Evolutionary conservation across 306 rosid genomes (phyloP), one percentile per base, ranked within the genome.

Genomic region (Vigna unguiculata): DNA sequence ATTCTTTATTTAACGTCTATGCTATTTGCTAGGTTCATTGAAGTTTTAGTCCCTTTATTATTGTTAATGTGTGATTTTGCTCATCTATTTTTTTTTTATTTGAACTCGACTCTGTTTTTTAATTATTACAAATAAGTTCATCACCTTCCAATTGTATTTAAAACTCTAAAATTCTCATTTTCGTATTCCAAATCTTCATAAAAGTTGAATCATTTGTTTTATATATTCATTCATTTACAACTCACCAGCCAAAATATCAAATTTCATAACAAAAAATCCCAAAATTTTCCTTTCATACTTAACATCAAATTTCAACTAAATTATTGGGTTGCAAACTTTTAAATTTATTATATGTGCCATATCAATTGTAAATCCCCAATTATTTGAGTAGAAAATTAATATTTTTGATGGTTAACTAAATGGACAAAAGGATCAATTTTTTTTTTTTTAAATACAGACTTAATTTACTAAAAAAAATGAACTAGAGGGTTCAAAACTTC

Each of bases 1-100:
- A 16, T 45, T 41, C 28, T 22, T 62, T 51, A 49, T 71, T 9
- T 20, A 41, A 67, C 34, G 14, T 77, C 9, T 75, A 17, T 40
- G 30, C 19, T 40, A 22, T 76, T 65, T 51, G 5, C 51, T 55
- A 25, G 19, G 19, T 58, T 58, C 30, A 25, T 25, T 55, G 15
- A 30, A 12, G 1, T 24, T 24, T 11, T 57, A 22, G 9, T 22
- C 36, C 34, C n/a, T 21, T 6, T 24, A 12, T 21, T 51, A 53
- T 9, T 12, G 60, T 54, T 54, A 54, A 20, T 54, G 60, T 54
- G 16, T 54, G 28, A 20, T 20, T 54, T 54, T 2, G 28, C 14
- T 20, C 30, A 15, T 19, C 6, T 57, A 57, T 12, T 22, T 54
- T 55, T 22, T 11, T 22, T 54, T 55, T 55, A 3, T 5, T 2